Evolutionary conservation across 352 stramenopile species (phyloP).

Genomic region (Phytophthora citricola): DNA sequence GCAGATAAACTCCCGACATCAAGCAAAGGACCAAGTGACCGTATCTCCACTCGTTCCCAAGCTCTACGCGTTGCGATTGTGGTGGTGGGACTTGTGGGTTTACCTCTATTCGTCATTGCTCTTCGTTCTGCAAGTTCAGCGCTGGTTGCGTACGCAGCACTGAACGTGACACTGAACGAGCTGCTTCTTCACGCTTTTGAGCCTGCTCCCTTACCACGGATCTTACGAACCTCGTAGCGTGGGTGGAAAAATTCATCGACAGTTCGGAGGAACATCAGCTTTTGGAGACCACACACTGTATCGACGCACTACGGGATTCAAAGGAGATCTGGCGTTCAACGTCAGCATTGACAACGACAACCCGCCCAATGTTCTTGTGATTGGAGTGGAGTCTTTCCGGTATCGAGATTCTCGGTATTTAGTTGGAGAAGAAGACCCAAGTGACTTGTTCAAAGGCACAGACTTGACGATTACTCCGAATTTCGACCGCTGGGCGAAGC

Average conservation of each 20-base stretch:
- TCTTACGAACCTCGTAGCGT: neutral
- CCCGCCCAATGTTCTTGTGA: slow-evolving; percentile 6
- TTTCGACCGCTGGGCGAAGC: slow-evolving; percentile 11
- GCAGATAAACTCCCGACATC: neutral
- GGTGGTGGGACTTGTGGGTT: neutral
- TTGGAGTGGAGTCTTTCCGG: slow-evolving; percentile 9
- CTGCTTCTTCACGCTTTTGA: slow-evolving; percentile 7
- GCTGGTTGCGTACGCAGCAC: slow-evolving; percentile 4
- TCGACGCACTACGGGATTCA: slow-evolving; percentile 8
- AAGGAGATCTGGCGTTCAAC: slow-evolving; percentile 9
- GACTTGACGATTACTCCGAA: slow-evolving; percentile 12
- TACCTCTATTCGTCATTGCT: neutral
- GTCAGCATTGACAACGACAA: slow-evolving; percentile 6
- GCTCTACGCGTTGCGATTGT: slow-evolving; percentile 3
- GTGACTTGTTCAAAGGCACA: slow-evolving; percentile 9
- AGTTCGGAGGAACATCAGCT: neutral
- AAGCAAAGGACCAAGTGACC: neutral
- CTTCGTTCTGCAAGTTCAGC: slow-evolving; percentile 3
- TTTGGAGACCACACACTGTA: neutral
- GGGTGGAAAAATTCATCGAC: slow-evolving; percentile 5
- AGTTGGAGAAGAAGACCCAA: slow-evolving; percentile 11
- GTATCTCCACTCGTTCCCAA: neutral
- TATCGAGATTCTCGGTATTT: slow-evolving; percentile 15
- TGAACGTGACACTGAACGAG: slow-evolving; percentile 14
- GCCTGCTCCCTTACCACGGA: neutral